Conservation (phyloP, 1,284 basidiomycete genomes). For the Stygiomarasmius scandens region DNA sequence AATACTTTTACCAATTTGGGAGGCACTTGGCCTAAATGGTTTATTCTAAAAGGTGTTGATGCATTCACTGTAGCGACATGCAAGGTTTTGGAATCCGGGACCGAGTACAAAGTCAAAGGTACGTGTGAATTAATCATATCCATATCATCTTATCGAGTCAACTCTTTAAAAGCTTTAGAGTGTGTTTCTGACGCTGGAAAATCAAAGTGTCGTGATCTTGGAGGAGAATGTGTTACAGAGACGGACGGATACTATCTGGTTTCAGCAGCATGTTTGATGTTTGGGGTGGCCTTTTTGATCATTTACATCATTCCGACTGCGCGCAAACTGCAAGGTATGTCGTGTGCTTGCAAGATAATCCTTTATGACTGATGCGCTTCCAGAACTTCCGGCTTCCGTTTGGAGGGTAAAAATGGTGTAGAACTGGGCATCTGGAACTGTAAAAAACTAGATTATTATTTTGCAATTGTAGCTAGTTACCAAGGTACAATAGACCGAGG, state of each 20-base stretch:
- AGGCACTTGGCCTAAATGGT: slow-evolving; percentile 96
- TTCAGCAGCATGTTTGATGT: slow-evolving; percentile 74
- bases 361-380: slow-evolving; percentile 10
- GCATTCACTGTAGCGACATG: slow-evolving; percentile 84
- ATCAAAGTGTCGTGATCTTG: slow-evolving; percentile 71
- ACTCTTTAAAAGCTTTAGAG: slow-evolving; percentile 59
- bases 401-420: slow-evolving; percentile 60
- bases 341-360: slow-evolving; percentile 1
- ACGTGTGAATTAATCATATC: slow-evolving; percentile 12
- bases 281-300: slow-evolving; percentile 76
- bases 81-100: slow-evolving; percentile 58
- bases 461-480: background rate
- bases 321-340: slow-evolving; percentile 81
- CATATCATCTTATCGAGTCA: slow-evolving; percentile 8
- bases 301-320: slow-evolving; percentile 86
- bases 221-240: slow-evolving; percentile 82
- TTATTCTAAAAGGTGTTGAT: slow-evolving; percentile 92
- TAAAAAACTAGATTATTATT: background rate
- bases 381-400: slow-evolving; percentile 60
- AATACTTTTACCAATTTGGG: slow-evolving; percentile 98
- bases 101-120: slow-evolving; percentile 64
- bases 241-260: slow-evolving; percentile 94
- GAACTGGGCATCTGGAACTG: slow-evolving; percentile 13
- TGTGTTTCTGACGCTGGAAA: slow-evolving; percentile 93
- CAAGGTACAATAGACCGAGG: background rate